Evolutionary conservation across 805 yeast species (phyloP), one percentile per base, ranked within the genome.

Genomic region (Metschnikowia dekortorum): DNA sequence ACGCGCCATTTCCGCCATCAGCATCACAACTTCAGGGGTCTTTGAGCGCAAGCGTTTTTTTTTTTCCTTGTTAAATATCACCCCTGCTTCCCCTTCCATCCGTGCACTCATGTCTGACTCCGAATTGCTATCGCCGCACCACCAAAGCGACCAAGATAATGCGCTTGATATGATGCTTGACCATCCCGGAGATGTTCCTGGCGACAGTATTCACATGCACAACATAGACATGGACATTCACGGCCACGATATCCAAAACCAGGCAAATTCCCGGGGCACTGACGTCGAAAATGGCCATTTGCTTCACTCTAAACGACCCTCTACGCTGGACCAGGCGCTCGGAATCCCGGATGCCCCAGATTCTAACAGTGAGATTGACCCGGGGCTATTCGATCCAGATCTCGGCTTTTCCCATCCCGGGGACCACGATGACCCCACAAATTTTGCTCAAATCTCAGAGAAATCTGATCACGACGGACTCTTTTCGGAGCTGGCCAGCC

Each of bases 111-210:
- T 55, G 59, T 55, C 59, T 8, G 54, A 55, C 50, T 49, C 57
- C n/a, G 59, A 55, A 18, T 41, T 53, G 52, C 45, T 52, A 31
- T 45, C 40, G 30, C 53, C 55, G 18, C 59, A 53, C 47, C 57
- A 56, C 40, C 40, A 33, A 10, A 29, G 18, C 30, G 35, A 43
- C 26, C 47, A 32, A 31, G 39, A 34, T 8, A 36, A 44, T 28
- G 46, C 37, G 29, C 46, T 36, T 29, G 46, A 44, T 29, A 44
- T 44, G 46, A 36, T 44, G 46, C 46, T 44, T 36, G 46, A 44
- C 22, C 39, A 44, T 14, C 33, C 46, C 4, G 39, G 33, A 26
- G 34, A 22, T 14, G 31, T 38, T 10, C 38, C 37, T 7, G 40
- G 14, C 33, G 46, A 50, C 45, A 44, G 47, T 8, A 50, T 50